Base-by-base conservation (phyloP, 192 early-diverging fungal genomes). In the Coemansia sp. region DNA sequence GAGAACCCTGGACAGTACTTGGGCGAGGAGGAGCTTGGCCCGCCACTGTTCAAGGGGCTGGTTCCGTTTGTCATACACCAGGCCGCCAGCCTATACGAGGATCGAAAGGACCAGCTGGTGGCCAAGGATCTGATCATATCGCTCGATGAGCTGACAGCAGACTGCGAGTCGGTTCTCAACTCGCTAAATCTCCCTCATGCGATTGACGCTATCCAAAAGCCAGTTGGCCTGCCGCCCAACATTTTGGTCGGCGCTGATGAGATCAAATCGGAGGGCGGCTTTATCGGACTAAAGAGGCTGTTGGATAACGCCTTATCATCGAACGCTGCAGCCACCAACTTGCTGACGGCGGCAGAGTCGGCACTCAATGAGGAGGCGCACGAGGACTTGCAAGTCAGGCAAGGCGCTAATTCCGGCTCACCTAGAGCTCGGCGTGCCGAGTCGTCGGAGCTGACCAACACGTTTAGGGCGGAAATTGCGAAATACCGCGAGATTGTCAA, bases 51-150 rank as follows among this genome's bases (percentile, higher is more conserved):
- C 63, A 86, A 89, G 43, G 89, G 88, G 12, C 85, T 97, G 40
- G 93, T 97, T 10, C 96, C 96, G 10, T 94, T 96, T 85, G 93
- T 92, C 5, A 92, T 96, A 31, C 95, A 97, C 79, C 93, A 95
- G 77, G 93, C 93, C 3, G 92, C 90, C 12, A 93, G 92, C 64
- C 86, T 95, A 9, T 97, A 96, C 76, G 88, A 87, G n/a, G 90
- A 92, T 71, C 87, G 93, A 42, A 93, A 93, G 70, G 93, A 96
- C 57, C 83, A 89, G 34, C 73, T 93, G 27, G 87, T 96, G 7
- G 89, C 88, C 59, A 88, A 89, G 38, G 87, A 88, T 43, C 87
- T 95, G 44, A 76, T 89, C 15, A 85, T 76, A 2, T 79, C 87
- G 40, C 75, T 94, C 36, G 86, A 91, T 15, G 92, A 94, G 62